A percentile compares a stretch with the other conserved stretches of the same genome.
These are phyloP conservation scores for Penicillium coprophilum DNA, from an alignment of 495 filamentous ascomycete species.

Conservation along the genomic window DNA sequence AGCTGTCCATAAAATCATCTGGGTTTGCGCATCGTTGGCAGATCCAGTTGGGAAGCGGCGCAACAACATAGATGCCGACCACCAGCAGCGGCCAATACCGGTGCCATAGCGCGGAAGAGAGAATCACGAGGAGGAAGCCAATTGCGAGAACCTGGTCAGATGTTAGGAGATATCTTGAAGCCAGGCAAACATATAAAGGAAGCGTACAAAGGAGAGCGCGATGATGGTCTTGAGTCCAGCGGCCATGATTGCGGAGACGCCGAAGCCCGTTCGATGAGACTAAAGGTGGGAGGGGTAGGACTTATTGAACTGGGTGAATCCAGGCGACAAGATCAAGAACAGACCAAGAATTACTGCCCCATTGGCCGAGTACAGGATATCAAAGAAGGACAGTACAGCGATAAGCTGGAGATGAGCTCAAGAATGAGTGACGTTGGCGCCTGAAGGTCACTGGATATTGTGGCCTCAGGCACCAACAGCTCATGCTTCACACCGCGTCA, in stretches of 20 bases:
- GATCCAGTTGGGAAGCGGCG: constrained; percentile 94
- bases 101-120: constrained; percentile 90
- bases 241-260: constrained; percentile 63
- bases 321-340: constrained; percentile 9
- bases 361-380: constrained; percentile 22
- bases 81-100: constrained; percentile 93
- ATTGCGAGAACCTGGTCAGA: constrained; percentile 79
- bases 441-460: constrained; percentile 34
- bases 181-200: not conserved
- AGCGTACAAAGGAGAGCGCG: constrained; percentile 86
- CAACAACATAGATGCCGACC: constrained; percentile 91
- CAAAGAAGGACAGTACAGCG: constrained; percentile 4
- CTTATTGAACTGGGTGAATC: not conserved
- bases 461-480: constrained; percentile 42
- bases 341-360: constrained; percentile 19
- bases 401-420: constrained; percentile 15
- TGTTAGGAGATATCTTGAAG: constrained; percentile 14
- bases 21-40: constrained; percentile 82
- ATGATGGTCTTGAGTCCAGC: constrained; percentile 98
- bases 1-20: constrained; percentile 95
- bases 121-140: constrained; percentile 98
- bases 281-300: constrained; percentile 1
- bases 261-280: constrained; percentile 16
- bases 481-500: constrained; percentile 39
- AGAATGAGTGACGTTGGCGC: constrained; percentile 40